Evolutionary conservation across 2,329 filamentous ascomycete species (phyloP), one percentile per base, ranked within the genome.

Genomic region (Penicillium sp.): DNA sequence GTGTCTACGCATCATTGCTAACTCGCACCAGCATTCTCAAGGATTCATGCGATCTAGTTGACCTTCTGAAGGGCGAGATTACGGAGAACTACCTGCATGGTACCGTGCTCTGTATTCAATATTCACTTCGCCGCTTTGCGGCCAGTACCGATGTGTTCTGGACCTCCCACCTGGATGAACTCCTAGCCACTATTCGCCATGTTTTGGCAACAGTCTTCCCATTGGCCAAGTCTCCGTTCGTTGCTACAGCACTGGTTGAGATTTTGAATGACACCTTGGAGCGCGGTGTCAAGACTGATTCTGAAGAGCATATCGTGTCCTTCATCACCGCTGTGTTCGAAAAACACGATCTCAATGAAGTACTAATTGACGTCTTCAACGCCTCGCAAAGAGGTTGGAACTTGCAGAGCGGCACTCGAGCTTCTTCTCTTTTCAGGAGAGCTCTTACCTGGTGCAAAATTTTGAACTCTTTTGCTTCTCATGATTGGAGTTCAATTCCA

Each of bases 11-110:
- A 3, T 75, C 73, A 9, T 58, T 78, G 3, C 49, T 77, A 33
- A 69, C 67, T 19, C 67, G 68, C 31, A 56, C 63, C 1, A 61
- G 73, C 16, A 74, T 77, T 35, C 56, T 75, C 1, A 47, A 63
- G 5, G 69, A 68, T 13, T 58, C 73, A n/a, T 57, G 60, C 11
- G 27, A 59, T 9, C 60, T 77, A 19, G 58, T 73, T 16, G 47
- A 60, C 8, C 39, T 52, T 10, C 55, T 69, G 0, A 50, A 60
- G 4, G 55, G 61, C 7, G 35, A 48, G 0, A 55, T 62, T 7
- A 60, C 64, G 1, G 68, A 78, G 48, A 78, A 79, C 41, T 65
- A 71, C 52, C 44, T 75, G 10, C 78, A 80, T 59, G 77, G 77
- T n/a, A 69, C 65, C 21, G 59, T 72, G 7, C 66, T 80, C 5